Percentiles rank a stretch among this genome's conserved stretches.
phyloP scores from a whole-genome alignment of 768 basidiomycete genomes.

The Lactifluus hygrophoroides region DNA sequence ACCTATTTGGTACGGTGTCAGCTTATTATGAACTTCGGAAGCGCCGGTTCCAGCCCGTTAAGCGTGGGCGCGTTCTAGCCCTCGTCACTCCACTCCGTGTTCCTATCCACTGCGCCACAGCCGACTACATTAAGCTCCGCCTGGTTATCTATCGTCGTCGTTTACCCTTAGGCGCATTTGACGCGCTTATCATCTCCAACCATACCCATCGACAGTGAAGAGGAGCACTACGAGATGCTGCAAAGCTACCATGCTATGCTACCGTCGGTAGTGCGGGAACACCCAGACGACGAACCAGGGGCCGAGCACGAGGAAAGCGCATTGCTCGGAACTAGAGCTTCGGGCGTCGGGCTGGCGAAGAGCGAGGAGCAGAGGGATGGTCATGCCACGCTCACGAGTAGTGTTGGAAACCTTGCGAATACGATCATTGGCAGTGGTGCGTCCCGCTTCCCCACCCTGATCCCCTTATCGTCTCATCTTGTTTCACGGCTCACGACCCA shows the following conservation, averaged over 20 bases:
- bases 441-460: slow-evolving; percentile 17
- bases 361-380: slow-evolving; percentile 41
- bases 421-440: slow-evolving; percentile 88
- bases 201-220: slow-evolving; percentile 12
- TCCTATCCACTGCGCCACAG: neutral
- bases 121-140: neutral
- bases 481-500: neutral
- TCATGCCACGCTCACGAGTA: slow-evolving; percentile 58
- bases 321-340: slow-evolving; percentile 41
- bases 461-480: neutral
- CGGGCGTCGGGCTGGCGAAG: slow-evolving; percentile 21
- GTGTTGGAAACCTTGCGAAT: slow-evolving; percentile 74
- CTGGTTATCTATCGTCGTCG: neutral
- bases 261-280: slow-evolving; percentile 26
- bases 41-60: no score
- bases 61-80: neutral
- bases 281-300: slow-evolving; percentile 25
- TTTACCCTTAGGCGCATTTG: neutral
- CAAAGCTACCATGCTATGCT: slow-evolving; percentile 56
- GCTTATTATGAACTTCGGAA: no score
- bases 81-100: no score
- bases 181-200: neutral
- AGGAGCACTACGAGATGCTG: slow-evolving; percentile 49
- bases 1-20: no score
- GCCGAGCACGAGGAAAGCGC: slow-evolving; percentile 47